Evolutionary conservation across 2,329 filamentous ascomycete genomes (phyloP), one percentile per base, ranked within the genome.

Genomic region (Cordyceps pruinosa): DNA sequence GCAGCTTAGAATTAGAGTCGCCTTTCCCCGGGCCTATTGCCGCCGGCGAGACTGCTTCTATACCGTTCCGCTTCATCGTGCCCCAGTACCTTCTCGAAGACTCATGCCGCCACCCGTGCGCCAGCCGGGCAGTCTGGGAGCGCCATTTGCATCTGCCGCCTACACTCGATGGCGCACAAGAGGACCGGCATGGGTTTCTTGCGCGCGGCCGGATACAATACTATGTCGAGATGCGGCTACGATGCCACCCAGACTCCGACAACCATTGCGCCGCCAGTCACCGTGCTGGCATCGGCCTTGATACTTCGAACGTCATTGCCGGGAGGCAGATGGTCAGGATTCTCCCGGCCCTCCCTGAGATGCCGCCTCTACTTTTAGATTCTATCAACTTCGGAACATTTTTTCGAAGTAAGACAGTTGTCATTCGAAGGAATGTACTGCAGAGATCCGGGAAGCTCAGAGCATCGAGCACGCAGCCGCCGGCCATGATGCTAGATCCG

Each of bases 401-500:
- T 23, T 9, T 21, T 19, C 53, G 26, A 5, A 48, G 44, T n/a
- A 48, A 41, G 10, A 41, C 44, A 5, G 7, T 48, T 17, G 4
- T 42, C 1, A 23, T 48, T 10, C 44, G 53, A 15, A 48, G 32
- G 25, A 30, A 56, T 30, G 3, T 56, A 3, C 10, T 48, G 19
- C 44, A 37, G 25, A 34, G 53, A 8, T n/a, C 44, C 4, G 53
- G 44, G 13, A 35, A 34, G 13, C 53, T 56, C 10, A 30, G 13
- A 8, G 53, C 26, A 13, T 47, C 34, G 25, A 42, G 53, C 26
- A 23, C n/a, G 34, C 53, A 56, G 34, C 53, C 52, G 13, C 44
- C 52, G 10, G 52, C 52, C 17, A 46, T 55, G 44, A 56, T 56
- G 52, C 44, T 56, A 8, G 52, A 56, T n/a, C 44, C 52, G 8